Conservation (phyloP, 108 stramenopile genomes). For the Cyclotella baltica region DNA sequence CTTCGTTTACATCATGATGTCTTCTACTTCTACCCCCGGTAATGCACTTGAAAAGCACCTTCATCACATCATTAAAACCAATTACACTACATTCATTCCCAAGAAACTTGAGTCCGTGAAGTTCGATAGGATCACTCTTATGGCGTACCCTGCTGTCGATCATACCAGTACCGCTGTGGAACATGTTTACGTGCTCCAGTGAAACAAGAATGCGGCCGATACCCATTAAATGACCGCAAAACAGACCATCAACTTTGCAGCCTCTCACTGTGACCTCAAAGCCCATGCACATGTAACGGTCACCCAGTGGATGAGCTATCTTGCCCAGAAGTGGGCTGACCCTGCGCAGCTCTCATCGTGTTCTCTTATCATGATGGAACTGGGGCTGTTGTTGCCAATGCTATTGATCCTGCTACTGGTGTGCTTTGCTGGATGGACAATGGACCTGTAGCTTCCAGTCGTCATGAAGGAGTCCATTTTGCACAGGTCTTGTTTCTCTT, state of each 20-base stretch:
- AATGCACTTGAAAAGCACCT: not conserved
- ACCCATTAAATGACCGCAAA: not conserved
- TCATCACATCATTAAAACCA: not conserved
- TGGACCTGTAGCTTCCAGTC: not conserved
- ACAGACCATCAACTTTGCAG: not conserved
- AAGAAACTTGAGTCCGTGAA: not conserved
- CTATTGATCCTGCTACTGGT: not conserved
- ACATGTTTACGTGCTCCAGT: not conserved
- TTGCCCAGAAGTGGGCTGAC: not conserved
- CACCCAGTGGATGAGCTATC: not conserved
- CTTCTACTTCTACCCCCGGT: no score
- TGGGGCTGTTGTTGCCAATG: not conserved
- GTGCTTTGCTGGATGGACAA: not conserved
- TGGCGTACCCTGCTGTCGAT: not conserved
- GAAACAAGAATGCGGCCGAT: not conserved
- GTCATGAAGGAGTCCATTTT: not conserved
- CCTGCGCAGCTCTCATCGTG: not conserved
- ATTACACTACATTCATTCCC: not conserved
- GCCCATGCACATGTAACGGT: not conserved
- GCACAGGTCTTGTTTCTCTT: not conserved
- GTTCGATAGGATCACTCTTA: not conserved
- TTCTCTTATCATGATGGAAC: not conserved
- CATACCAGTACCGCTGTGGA: not conserved
- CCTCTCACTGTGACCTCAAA: not conserved
- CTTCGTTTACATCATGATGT: no score